Evolutionary conservation across 352 stramenopile species (phyloP).

Genomic region (Thraustotheca clavata): DNA sequence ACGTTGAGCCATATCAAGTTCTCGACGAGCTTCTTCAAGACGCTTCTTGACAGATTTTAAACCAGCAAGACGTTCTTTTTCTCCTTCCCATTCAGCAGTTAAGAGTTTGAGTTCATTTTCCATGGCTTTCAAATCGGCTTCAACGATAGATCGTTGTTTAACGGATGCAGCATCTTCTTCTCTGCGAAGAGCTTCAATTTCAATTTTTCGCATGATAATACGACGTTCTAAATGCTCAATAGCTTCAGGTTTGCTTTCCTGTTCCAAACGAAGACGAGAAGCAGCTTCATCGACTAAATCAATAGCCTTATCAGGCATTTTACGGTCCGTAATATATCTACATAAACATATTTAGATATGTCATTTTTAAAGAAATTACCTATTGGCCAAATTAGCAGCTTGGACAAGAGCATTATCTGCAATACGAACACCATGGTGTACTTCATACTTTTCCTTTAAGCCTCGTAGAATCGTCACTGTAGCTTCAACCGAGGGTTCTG

Average conservation of each 20-base stretch:
- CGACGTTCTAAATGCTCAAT: slow-evolving; percentile 77
- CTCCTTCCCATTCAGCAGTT: slow-evolving; percentile 64
- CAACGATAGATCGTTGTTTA: slow-evolving; percentile 47
- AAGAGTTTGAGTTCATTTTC: slow-evolving; percentile 48
- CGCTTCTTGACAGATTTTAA: slow-evolving; percentile 71
- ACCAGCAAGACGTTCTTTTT: slow-evolving; percentile 64
- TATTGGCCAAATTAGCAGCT: slow-evolving; percentile 89
- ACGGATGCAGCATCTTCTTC: slow-evolving; percentile 67
- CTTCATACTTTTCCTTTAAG: slow-evolving; percentile 95
- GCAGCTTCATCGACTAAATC: slow-evolving; percentile 94
- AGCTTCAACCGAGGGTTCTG: slow-evolving; percentile 92
- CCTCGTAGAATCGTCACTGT: slow-evolving; percentile 94
- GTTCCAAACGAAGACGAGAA: slow-evolving; percentile 64
- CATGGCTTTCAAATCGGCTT: slow-evolving; percentile 54
- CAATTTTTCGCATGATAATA: slow-evolving; percentile 69
- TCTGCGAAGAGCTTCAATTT: slow-evolving; percentile 73
- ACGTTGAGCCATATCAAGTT: slow-evolving; percentile 67
- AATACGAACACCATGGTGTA: slow-evolving; percentile 95
- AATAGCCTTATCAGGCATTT: slow-evolving; percentile 96
- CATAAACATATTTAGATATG: neutral
- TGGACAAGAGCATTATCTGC: slow-evolving; percentile 90
- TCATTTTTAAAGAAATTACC: slow-evolving; percentile 40
- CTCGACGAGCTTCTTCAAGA: slow-evolving; percentile 60
- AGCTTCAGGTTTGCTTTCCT: slow-evolving; percentile 74
- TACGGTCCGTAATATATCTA: slow-evolving; percentile 83